Evolutionary conservation across 108 stramenopile genomes (phyloP), one percentile per base, ranked within the genome.

Genomic region (Discostella pseudostelligera): DNA sequence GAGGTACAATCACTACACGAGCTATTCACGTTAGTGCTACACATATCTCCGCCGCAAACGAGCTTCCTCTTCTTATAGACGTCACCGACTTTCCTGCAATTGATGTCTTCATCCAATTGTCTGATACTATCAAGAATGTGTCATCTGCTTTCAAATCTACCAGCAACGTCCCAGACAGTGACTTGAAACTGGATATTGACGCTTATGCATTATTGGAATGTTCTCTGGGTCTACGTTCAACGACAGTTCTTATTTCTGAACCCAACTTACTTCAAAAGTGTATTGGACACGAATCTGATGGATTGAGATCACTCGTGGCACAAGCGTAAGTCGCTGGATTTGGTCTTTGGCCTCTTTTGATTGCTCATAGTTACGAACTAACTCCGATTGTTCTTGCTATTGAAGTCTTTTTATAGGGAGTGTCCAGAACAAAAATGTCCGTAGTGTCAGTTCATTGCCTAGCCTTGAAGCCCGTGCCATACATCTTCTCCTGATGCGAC

Each of bases 21-120:
- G 90, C 87, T 19, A 48, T 88, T 12, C 84, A 87, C 44, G 74
- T 81, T n/a, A 81, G 73, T 19, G 62, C 85, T 46, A 32, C 78
- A 22, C 84, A 92, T 54, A 64, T 88, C 21, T 74, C 79, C 21
- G 64, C 74, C 26, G 84, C 82, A 28, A 75, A 87, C 62, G 86
- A 88, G 68, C 72, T 86, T 21, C 81, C 82, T 42, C 62, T 92
- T 14, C 56, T 59, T 56, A 12, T 88, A 8, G 74, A 79, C 46
- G 74, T 72, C 53, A 20, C 49, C 13, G 53, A 68, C 11, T 20
- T 81, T 37, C 67, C 69, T 17, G 48, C 32, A 14, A 43, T 22
- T 21, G 36, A 59, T 17, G 43, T 77, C 24, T 49, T 67, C 17
- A 8, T 14, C 24, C 39, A 51, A 35, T 63, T 68, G 25, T 53